Evolutionary conservation across 2,329 filamentous ascomycete genomes (phyloP).

Genomic region (Fusarium zealandicum): DNA sequence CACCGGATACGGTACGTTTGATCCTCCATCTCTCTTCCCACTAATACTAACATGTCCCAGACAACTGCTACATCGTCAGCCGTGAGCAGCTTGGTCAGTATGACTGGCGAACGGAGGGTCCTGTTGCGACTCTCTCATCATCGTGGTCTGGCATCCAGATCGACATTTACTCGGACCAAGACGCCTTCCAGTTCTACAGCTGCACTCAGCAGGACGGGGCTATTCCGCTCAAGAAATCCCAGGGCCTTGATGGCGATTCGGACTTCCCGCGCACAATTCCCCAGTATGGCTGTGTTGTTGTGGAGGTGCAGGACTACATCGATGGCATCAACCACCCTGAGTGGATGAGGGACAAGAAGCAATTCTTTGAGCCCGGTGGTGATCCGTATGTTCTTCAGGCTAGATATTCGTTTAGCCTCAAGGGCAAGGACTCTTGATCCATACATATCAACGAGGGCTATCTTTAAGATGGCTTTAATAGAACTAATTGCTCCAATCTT

Average conservation of each 20-base stretch:
- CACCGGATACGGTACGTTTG: constrained; percentile 76
- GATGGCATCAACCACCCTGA: constrained; percentile 91
- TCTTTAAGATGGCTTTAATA: too few species aligned
- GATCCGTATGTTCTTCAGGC: constrained; percentile 69
- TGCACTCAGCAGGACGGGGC: constrained; percentile 80
- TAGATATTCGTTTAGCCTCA: constrained; percentile 65
- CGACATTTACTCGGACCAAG: constrained; percentile 83
- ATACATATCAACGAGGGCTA: background rate
- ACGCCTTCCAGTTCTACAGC: constrained; percentile 87
- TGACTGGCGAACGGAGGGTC: constrained; percentile 68
- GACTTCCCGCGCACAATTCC: constrained; percentile 68
- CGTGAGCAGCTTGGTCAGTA: constrained; percentile 63
- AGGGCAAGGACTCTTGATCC: constrained; percentile 36
- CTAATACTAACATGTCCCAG: constrained; percentile 44
- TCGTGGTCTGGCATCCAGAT: constrained; percentile 83
- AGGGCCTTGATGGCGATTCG: constrained; percentile 65
- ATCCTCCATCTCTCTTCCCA: background rate
- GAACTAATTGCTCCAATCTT: too few species aligned
- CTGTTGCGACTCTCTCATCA: constrained; percentile 72
- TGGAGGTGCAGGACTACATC: constrained; percentile 94
- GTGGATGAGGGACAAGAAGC: constrained; percentile 74
- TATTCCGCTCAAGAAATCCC: constrained; percentile 72
- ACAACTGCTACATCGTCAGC: constrained; percentile 75
- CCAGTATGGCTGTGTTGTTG: constrained; percentile 84
- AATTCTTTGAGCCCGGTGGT: constrained; percentile 66